These are phyloP conservation scores for Phytophthora boehmeriae DNA, from an alignment of 352 stramenopile genomes.

Conservation along the genomic window DNA sequence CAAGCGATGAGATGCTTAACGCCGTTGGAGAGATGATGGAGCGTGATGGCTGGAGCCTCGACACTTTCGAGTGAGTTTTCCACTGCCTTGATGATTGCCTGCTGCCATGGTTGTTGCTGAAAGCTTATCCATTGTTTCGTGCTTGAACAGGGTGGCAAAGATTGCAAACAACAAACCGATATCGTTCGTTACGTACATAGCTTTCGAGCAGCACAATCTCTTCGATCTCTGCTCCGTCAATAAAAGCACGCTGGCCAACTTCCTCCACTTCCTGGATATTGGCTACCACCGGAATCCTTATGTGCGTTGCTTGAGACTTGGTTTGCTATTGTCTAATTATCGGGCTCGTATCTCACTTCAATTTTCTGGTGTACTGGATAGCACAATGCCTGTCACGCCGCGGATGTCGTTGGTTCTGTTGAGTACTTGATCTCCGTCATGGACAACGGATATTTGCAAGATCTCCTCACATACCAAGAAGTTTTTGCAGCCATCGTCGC, in stretches of 20 bases:
- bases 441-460: slow-evolving; percentile 81
- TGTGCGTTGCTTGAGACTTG: slow-evolving; percentile 54
- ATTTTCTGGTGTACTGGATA: slow-evolving; percentile 34
- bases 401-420: slow-evolving; percentile 81
- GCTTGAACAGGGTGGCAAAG: slow-evolving; percentile 49
- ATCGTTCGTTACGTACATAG: slow-evolving; percentile 84
- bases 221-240: slow-evolving; percentile 78
- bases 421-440: slow-evolving; percentile 84
- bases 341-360: background rate
- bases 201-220: slow-evolving; percentile 85
- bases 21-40: slow-evolving; percentile 75
- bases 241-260: slow-evolving; percentile 79
- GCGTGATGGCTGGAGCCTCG: slow-evolving; percentile 74
- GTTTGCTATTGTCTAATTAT: slow-evolving; percentile 1
- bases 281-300: slow-evolving; percentile 85
- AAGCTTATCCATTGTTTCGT: slow-evolving; percentile 11
- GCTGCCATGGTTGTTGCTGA: background rate
- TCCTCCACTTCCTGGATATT: slow-evolving; percentile 81
- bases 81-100: background rate
- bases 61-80: slow-evolving; percentile 65
- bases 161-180: slow-evolving; percentile 73
- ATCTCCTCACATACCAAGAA: slow-evolving; percentile 81
- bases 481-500: slow-evolving; percentile 82
- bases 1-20: slow-evolving; percentile 69
- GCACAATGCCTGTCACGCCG: slow-evolving; percentile 85